Evolutionary conservation across 1,284 basidiomycete genomes (phyloP).

Genomic region (Crucibulum parvulum): DNA sequence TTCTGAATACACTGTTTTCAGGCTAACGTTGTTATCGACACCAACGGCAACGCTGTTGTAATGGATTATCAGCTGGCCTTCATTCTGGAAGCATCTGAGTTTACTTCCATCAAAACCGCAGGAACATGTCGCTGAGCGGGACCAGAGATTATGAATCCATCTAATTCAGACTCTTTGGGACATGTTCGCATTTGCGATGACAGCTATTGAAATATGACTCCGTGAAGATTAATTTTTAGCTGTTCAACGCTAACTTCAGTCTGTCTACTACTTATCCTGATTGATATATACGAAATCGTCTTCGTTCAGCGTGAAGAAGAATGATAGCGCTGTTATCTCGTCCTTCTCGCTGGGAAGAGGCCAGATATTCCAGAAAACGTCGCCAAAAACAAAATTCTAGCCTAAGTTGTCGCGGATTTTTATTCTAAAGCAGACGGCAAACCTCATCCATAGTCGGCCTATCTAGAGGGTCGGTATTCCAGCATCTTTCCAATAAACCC

Average conservation of each 20-base stretch:
- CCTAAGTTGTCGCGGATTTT: conserved; percentile 6
- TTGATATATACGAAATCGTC: conserved; percentile 22
- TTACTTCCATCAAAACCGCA: conserved; percentile 24
- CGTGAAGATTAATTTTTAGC: neutral
- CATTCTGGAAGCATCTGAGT: conserved; percentile 21
- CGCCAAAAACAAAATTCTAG: neutral
- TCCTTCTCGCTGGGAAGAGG: conserved; percentile 14
- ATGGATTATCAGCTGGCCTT: conserved; percentile 24
- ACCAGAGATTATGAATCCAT: conserved; percentile 28
- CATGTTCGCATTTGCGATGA: conserved; percentile 29
- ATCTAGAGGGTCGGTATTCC: neutral
- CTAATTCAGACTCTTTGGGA: conserved; percentile 15
- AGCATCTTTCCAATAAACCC: neutral
- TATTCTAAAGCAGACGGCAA: neutral
- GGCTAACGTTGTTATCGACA: conserved; percentile 28
- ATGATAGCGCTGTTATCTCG: conserved; percentile 19
- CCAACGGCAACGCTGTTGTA: conserved; percentile 16
- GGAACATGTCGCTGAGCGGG: conserved; percentile 28
- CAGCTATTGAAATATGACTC: conserved; percentile 21
- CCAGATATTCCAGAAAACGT: conserved; percentile 16
- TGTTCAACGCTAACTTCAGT: neutral
- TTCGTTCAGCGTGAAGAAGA: conserved; percentile 19
- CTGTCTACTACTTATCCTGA: conserved; percentile 4
- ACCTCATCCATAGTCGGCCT: neutral
- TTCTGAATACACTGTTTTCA: neutral